Evolutionary conservation across 257 asterid species (phyloP), one percentile per base, ranked within the genome.

Genomic region (Anisodus acutangulus): DNA sequence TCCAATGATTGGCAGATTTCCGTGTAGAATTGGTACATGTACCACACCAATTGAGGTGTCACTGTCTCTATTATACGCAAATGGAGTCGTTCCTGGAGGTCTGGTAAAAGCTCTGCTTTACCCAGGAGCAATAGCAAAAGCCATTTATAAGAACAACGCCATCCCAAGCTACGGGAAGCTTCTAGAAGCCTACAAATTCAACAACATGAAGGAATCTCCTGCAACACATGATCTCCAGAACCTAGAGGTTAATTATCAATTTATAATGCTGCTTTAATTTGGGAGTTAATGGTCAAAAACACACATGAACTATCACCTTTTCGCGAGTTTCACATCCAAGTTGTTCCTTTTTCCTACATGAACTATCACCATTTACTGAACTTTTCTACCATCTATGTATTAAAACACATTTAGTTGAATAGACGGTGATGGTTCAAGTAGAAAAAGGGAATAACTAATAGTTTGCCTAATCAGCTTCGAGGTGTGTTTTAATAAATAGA

Each of bases 11-110:
- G 83, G 85, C 92, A 93, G 96, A 84, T 90, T 88, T 57, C 92
- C 92, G 41, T 90, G 95, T 85, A 83, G 90, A 88, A 88, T 87
- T 41, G 95, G 95, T 4, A 80, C 69, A 17, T 93, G 95, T 80
- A 66, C 80, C 69, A 89, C 91, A 68, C 94, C 97, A 7, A 59
- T 92, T 58, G 96, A 92, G 63, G 86, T 92, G 51, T 71, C 92
- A 47, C 84, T 85, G 3, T 88, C 92, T 67, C 92, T 91, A 31
- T 78, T 91, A 86, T 80, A 89, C 45, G 90, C 89, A 35, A 84
- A 87, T 83, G 87, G 88, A 84, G 51, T 80, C 59, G 70, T 90
- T 67, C 94, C 96, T 4, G 85, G 85, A 37, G 35, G 80, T 49
- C 82, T 90, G 16, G 88, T 91, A 16, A 89, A 90, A 74, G 68